Conservation (phyloP, 2,329 filamentous ascomycete species). For the Colletotrichum plurivorum region DNA sequence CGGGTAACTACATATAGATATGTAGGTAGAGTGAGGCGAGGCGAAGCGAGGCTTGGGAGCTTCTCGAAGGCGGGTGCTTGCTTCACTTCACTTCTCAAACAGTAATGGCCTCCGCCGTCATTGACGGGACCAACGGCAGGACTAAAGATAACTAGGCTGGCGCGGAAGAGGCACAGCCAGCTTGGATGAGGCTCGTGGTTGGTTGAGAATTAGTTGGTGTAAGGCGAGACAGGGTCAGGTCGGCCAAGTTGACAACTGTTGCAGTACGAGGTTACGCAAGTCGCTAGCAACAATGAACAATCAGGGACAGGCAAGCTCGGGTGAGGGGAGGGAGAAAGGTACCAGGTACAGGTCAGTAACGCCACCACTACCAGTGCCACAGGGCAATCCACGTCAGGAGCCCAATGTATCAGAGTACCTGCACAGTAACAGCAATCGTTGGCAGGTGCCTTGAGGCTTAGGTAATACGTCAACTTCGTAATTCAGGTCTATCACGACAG, state of each 20-base stretch:
- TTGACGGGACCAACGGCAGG: constrained; percentile 30
- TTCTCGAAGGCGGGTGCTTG: constrained; percentile 10
- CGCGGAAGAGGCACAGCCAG: constrained; percentile 10
- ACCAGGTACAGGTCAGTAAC: no score
- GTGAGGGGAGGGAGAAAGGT: no score
- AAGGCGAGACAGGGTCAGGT: constrained; percentile 1
- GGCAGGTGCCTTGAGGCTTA: no score
- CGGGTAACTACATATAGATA: no score
- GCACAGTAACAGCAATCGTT: no score
- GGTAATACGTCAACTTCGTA: no score
- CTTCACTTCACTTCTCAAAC: constrained; percentile 1
- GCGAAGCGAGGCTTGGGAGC: background rate
- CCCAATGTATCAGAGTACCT: background rate
- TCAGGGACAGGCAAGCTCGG: no score
- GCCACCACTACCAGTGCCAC: no score
- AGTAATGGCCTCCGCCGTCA: background rate
- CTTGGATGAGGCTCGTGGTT: constrained; percentile 8
- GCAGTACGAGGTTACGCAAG: background rate
- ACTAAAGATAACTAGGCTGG: constrained; percentile 10
- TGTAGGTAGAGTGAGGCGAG: no score
- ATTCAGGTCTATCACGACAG: no score
- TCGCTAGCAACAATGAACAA: no score
- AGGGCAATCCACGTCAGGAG: no score
- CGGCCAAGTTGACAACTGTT: constrained; percentile 1
- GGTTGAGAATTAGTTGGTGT: constrained; percentile 15